Evolutionary conservation across 1,284 basidiomycete species (phyloP).

Genomic region (Irpex sp.): DNA sequence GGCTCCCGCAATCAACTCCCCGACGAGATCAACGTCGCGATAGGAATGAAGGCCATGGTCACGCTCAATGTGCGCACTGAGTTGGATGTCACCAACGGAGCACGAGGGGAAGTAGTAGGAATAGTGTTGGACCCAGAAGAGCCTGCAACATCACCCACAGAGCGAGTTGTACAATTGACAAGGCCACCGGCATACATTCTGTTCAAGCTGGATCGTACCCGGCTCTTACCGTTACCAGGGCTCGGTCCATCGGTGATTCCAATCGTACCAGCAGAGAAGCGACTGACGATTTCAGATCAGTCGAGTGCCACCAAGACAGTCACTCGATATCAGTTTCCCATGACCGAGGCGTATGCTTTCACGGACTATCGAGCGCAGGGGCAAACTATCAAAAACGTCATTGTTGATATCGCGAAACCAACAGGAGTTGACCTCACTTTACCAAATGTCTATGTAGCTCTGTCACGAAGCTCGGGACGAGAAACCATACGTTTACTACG

Average conservation of each 20-base stretch:
- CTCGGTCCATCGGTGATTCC: slow-evolving; percentile 34
- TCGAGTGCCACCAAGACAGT: neutral
- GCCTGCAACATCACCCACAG: slow-evolving; percentile 20
- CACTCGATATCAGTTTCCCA: slow-evolving; percentile 30
- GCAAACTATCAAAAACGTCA: slow-evolving; percentile 35
- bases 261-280: slow-evolving; percentile 19
- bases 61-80: slow-evolving; percentile 48
- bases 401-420: slow-evolving; percentile 39
- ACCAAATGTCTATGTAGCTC: slow-evolving; percentile 41
- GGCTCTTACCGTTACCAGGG: slow-evolving; percentile 27
- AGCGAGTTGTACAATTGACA: slow-evolving; percentile 28
- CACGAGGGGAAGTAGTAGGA: slow-evolving; percentile 39
- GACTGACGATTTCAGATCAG: neutral
- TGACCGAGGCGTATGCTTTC: slow-evolving; percentile 41
- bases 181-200: slow-evolving; percentile 42
- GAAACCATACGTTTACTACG: slow-evolving; percentile 36
- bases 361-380: slow-evolving; percentile 42
- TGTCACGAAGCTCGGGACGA: slow-evolving; percentile 37
- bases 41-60: slow-evolving; percentile 54
- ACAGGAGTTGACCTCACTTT: slow-evolving; percentile 31
- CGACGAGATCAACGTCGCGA: slow-evolving; percentile 37
- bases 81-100: slow-evolving; percentile 48
- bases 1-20: slow-evolving; percentile 25
- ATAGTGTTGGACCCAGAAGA: slow-evolving; percentile 40
- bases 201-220: slow-evolving; percentile 37